These are phyloP conservation scores for Amphirosellinia nigrospora DNA, from an alignment of 495 filamentous ascomycete genomes.

Conservation along the genomic window DNA sequence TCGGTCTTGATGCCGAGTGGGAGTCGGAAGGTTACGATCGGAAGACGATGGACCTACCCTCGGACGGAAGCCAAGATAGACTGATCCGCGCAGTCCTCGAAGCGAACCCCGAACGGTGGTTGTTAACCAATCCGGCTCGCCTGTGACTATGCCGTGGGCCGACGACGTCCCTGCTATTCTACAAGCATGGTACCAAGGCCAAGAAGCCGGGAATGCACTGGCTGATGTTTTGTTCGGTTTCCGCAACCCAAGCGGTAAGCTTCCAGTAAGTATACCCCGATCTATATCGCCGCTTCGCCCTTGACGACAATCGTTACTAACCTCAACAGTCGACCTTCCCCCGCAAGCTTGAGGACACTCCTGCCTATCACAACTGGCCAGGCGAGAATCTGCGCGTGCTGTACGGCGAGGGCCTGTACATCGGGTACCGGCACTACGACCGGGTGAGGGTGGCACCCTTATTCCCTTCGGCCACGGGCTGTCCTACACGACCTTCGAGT, in stretches of 20 bases:
- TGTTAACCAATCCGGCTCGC: slow-evolving; percentile 84
- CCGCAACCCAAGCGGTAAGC: slow-evolving; percentile 81
- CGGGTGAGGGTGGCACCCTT: slow-evolving; percentile 66
- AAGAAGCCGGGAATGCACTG: slow-evolving; percentile 89
- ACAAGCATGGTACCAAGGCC: slow-evolving; percentile 81
- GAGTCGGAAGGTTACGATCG: slow-evolving; percentile 88
- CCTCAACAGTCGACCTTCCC: slow-evolving; percentile 65
- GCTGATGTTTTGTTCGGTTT: slow-evolving; percentile 86
- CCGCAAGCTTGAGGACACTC: slow-evolving; percentile 76
- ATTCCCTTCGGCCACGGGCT: slow-evolving; percentile 85
- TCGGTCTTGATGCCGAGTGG: slow-evolving; percentile 85
- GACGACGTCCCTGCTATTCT: slow-evolving; percentile 69
- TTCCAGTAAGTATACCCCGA: slow-evolving; percentile 62
- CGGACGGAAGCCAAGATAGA: slow-evolving; percentile 71
- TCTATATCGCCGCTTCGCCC: slow-evolving; percentile 6
- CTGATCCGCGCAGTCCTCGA: slow-evolving; percentile 71
- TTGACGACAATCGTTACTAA: slow-evolving; percentile 33
- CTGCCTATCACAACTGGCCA: slow-evolving; percentile 83
- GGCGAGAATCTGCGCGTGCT: slow-evolving; percentile 77
- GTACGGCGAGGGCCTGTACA: slow-evolving; percentile 85
- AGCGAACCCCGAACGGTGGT: slow-evolving; percentile 78
- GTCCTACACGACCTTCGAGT: slow-evolving; percentile 78
- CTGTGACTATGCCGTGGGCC: slow-evolving; percentile 85
- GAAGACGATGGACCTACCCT: slow-evolving; percentile 80
- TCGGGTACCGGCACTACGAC: slow-evolving; percentile 87